Evolutionary conservation across 768 basidiomycete genomes (phyloP), one percentile per base, ranked within the genome.

Genomic region (Saitozyma podzolica): DNA sequence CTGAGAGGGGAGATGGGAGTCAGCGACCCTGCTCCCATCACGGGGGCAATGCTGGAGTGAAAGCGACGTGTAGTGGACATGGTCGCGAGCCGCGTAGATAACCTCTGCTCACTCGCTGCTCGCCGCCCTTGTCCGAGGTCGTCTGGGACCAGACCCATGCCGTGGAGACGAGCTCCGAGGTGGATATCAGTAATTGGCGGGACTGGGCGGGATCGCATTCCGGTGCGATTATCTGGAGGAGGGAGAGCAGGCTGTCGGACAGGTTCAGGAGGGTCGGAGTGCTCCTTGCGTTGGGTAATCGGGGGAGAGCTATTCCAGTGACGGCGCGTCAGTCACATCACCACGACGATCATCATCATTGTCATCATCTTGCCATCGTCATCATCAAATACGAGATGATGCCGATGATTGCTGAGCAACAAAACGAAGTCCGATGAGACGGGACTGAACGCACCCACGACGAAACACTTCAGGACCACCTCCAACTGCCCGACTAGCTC

Each of bases 231-330:
- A 50, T 17, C 0, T 59, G 56, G 8, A 72, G 55, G 13, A 62
- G 11, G 1, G 57, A 43, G 13, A 54, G 48, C 14, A 72, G 19
- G 9, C 58, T 48, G 20, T 72, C 67, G 8, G 48, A 42, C 0
- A 67, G 20, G 2, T 62, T 61, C 1, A 72, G 50, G 9, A 72
- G 53, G 1, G 70, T 68, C 3, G 70, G 70, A 16, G 67, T 69
- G n/a, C 62, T 64, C 48, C 57, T 62, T n/a, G 54, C 58, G 13
- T 51, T 59, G 6, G 62, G 50, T 37, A 72, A 50, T 47, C 65
- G 19, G 6, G 48, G 43, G 17, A 59, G 56, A n/a, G 48, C 61
- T 63, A 17, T 13, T 40, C 43, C 13, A 41, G 49, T 9, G 19
- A 7, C 9, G 43, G 63, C 56, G 59, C 29, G 43, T 54, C 19